phyloP scores from a whole-genome alignment of 2,329 filamentous ascomycete genomes.

The Septoria linicola region DNA sequence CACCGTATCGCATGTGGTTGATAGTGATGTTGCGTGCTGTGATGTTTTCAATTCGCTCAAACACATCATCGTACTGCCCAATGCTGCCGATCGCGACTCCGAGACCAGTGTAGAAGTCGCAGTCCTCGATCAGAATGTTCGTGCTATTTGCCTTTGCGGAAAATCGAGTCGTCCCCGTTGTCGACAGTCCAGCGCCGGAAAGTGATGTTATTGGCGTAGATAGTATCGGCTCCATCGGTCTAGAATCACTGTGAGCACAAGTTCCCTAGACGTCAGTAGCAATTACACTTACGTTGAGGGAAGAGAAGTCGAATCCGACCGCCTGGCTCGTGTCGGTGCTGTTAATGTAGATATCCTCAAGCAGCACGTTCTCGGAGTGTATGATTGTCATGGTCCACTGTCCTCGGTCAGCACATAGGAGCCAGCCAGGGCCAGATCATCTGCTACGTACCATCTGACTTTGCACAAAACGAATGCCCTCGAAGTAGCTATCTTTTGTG shows the following conservation, averaged over 20 bases:
- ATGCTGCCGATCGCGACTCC: conserved; percentile 59
- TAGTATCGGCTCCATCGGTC: conserved; percentile 55
- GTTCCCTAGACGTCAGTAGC: too few species aligned
- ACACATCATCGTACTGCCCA: conserved; percentile 52
- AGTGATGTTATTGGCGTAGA: conserved; percentile 53
- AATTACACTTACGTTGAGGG: too few species aligned
- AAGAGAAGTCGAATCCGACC: conserved; percentile 18
- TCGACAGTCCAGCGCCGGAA: conserved; percentile 52
- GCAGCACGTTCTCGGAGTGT: conserved; percentile 47
- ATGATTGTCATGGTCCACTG: conserved; percentile 50
- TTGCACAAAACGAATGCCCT: conserved; percentile 53
- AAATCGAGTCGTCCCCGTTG: conserved; percentile 55
- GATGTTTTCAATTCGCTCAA: conserved; percentile 53
- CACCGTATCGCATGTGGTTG: conserved; percentile 23
- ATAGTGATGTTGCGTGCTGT: conserved; percentile 46
- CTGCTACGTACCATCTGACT: conserved; percentile 57
- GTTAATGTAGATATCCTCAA: conserved; percentile 56
- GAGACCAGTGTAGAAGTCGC: conserved; percentile 50
- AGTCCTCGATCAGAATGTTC: conserved; percentile 53
- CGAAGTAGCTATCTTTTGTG: conserved; percentile 50
- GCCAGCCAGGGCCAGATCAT: not conserved
- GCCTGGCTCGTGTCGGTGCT: conserved; percentile 42
- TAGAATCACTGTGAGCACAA: too few species aligned
- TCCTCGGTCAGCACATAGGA: not conserved
- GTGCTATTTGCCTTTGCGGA: conserved; percentile 56